Evolutionary conservation across 1,139 yeast species (phyloP).

Genomic region (Nakaseomyces bracarensis): DNA sequence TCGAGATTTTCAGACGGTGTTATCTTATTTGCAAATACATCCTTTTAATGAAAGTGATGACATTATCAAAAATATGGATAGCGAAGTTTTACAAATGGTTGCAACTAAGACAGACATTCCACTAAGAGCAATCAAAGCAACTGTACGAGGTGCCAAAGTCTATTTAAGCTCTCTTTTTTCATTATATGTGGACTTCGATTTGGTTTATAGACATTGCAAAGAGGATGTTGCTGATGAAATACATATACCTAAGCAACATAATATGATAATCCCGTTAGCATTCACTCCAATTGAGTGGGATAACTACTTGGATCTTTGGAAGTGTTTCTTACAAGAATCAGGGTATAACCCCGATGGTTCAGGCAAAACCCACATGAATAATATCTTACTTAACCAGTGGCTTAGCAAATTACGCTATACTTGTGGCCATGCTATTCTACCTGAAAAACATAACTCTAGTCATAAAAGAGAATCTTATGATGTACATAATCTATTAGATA

Average conservation of each 20-base stretch:
- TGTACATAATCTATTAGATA: conserved; percentile 55
- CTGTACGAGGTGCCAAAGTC: not conserved
- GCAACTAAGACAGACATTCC: not conserved
- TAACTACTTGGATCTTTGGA: conserved; percentile 58
- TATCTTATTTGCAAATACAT: conserved; percentile 54
- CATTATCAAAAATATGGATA: conserved; percentile 15
- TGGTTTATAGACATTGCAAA: conserved; percentile 75
- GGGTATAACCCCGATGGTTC: conserved; percentile 52
- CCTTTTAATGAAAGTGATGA: conserved; percentile 46
- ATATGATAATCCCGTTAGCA: conserved; percentile 61
- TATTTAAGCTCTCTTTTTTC: conserved; percentile 11
- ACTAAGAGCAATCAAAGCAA: not conserved
- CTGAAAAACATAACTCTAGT: conserved; percentile 28
- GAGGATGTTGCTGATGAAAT: conserved; percentile 74
- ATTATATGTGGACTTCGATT: conserved; percentile 19
- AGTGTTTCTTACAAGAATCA: conserved; percentile 43
- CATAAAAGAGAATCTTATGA: conserved; percentile 8
- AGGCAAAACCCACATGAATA: conserved; percentile 42
- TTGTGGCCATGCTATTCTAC: conserved; percentile 77
- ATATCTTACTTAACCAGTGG: conserved; percentile 43
- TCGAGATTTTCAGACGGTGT: conserved; percentile 59
- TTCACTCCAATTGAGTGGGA: conserved; percentile 79
- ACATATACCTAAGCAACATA: conserved; percentile 63
- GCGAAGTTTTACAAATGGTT: conserved; percentile 5
- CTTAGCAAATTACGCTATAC: conserved; percentile 60